phyloP scores from a whole-genome alignment of 2,329 filamentous ascomycete species.

The Botryotinia calthae region DNA sequence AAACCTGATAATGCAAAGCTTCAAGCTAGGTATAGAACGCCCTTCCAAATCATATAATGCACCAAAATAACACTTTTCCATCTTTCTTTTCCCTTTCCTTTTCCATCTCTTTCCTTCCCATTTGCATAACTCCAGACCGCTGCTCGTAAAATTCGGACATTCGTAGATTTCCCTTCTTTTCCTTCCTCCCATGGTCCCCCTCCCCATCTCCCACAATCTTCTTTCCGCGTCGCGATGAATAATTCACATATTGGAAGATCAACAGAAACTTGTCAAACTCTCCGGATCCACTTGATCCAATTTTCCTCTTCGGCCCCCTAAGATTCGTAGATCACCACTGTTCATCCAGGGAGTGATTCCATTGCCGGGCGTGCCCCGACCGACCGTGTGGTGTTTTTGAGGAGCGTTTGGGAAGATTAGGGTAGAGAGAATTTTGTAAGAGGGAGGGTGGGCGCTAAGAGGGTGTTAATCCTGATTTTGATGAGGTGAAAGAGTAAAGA shows the following conservation, averaged over 20 bases:
- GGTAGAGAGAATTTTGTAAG: background rate
- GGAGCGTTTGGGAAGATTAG: background rate
- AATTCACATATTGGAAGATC: background rate
- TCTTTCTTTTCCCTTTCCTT: background rate
- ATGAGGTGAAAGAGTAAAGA: background rate
- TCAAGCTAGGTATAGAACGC: background rate
- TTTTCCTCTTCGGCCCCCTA: background rate
- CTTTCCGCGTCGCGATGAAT: background rate
- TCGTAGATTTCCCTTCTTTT: background rate
- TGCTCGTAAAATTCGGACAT: background rate
- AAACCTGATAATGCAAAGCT: background rate
- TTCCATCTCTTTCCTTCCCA: background rate
- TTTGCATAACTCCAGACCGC: background rate
- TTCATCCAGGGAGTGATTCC: constrained; percentile 13
- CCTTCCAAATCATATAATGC: background rate
- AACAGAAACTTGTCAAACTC: constrained; percentile 11
- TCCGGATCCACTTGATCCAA: constrained; percentile 14
- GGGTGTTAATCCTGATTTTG: background rate
- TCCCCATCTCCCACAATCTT: background rate
- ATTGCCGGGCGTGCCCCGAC: background rate
- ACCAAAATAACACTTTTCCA: background rate
- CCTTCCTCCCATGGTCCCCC: background rate
- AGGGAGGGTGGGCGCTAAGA: background rate
- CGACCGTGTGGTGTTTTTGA: background rate
- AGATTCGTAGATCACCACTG: background rate